phyloP scores from a whole-genome alignment of 345 rosid genomes.

The Populus tremula region DNA sequence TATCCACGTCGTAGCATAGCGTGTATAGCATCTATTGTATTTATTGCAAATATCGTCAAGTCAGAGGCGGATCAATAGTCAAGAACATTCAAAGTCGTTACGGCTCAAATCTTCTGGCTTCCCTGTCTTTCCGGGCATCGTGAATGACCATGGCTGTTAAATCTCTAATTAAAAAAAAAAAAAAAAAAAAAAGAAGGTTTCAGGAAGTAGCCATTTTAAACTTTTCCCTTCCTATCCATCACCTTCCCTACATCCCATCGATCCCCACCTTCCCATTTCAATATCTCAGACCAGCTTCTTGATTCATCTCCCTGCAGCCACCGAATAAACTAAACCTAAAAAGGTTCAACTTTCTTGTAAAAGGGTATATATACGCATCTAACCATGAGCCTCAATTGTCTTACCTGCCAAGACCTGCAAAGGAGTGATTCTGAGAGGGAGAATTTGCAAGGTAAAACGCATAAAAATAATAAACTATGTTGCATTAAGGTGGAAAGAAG shows the following conservation, averaged over 20 bases:
- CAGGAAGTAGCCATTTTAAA: neutral
- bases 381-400: conserved; percentile 66
- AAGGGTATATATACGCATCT: neutral
- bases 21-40: neutral
- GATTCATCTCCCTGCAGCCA: neutral
- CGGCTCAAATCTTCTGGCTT: conserved; percentile 9
- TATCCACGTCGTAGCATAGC: no score
- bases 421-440: conserved; percentile 31
- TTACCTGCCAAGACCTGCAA: conserved; percentile 42
- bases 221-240: neutral
- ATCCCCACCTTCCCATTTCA: neutral
- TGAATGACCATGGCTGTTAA: neutral
- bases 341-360: neutral
- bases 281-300: neutral
- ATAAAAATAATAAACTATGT: neutral
- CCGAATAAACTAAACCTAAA: neutral
- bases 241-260: neutral
- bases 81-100: neutral
- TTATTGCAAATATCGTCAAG: neutral
- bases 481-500: conserved; percentile 33
- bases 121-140: conserved; percentile 23
- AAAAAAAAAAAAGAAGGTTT: no score
- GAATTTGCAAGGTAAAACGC: neutral
- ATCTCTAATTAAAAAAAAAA: no score
- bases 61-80: neutral